Evolutionary conservation across 2,329 filamentous ascomycete species (phyloP).

Genomic region (Xylaria sp.): DNA sequence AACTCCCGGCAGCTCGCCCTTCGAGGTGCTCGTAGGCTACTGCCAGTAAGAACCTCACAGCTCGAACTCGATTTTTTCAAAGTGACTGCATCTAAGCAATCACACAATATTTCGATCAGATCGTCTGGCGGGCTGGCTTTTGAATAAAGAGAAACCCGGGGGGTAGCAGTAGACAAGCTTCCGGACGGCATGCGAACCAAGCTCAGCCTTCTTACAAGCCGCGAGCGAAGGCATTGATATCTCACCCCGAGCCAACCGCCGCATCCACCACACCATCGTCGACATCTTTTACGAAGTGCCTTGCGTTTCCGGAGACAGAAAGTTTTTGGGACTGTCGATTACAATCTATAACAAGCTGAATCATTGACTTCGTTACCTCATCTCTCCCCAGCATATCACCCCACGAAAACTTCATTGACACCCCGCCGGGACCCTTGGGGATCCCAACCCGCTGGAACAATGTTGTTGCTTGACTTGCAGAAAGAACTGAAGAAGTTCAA

Average conservation of each 20-base stretch:
- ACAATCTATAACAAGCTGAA: neutral
- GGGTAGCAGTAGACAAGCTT: neutral
- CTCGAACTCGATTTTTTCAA: neutral
- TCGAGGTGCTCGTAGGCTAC: too few species aligned
- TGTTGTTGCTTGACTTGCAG: conserved; percentile 53
- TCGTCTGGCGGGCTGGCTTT: neutral
- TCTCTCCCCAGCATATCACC: too few species aligned
- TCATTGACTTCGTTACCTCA: neutral
- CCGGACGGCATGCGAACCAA: conserved; percentile 10
- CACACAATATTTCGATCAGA: neutral
- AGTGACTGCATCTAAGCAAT: neutral
- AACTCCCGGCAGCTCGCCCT: too few species aligned
- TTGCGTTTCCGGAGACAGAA: neutral
- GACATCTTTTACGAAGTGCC: neutral
- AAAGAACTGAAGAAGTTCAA: conserved; percentile 70
- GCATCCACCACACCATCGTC: neutral
- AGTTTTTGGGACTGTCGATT: neutral
- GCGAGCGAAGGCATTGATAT: conserved; percentile 10
- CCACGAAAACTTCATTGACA: neutral
- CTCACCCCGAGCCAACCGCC: neutral
- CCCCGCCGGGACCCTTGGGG: neutral
- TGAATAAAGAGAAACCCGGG: neutral
- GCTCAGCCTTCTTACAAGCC: neutral
- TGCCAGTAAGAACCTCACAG: neutral
- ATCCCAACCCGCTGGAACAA: conserved; percentile 19